Evolutionary conservation across 2,329 filamentous ascomycete genomes (phyloP).

Genomic region (Thelonectria rubi): DNA sequence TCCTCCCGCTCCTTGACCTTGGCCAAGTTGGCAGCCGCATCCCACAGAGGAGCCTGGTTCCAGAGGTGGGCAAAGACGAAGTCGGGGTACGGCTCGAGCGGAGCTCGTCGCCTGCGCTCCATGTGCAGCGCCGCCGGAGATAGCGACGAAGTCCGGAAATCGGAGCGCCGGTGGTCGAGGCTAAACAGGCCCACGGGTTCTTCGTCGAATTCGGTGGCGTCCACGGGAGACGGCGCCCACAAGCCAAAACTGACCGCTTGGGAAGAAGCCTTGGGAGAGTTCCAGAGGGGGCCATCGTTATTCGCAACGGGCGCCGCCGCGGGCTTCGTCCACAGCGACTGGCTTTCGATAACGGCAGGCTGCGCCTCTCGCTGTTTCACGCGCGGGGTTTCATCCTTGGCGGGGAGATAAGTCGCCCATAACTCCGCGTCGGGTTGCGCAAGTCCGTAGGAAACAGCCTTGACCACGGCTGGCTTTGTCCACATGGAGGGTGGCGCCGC

Average conservation of each 20-base stretch:
- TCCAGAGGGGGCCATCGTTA: slow-evolving; percentile 34
- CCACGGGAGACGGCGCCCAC: slow-evolving; percentile 32
- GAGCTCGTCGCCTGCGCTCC: slow-evolving; percentile 32
- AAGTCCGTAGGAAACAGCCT: slow-evolving; percentile 40
- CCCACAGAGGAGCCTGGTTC: slow-evolving; percentile 42
- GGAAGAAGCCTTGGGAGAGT: slow-evolving; percentile 27
- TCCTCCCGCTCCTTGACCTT: slow-evolving; percentile 32
- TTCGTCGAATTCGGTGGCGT: slow-evolving; percentile 24
- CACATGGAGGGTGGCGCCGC: slow-evolving; percentile 36
- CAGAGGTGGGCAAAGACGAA: slow-evolving; percentile 37
- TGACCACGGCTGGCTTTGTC: slow-evolving; percentile 28
- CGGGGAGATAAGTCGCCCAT: slow-evolving; percentile 40
- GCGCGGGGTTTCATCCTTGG: slow-evolving; percentile 33
- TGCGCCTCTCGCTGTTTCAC: slow-evolving; percentile 39
- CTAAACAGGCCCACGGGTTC: slow-evolving; percentile 40
- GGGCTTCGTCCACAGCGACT: slow-evolving; percentile 36
- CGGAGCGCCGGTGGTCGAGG: slow-evolving; percentile 38
- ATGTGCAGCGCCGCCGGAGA: slow-evolving; percentile 37
- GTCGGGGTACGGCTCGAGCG: slow-evolving; percentile 33
- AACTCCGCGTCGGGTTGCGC: slow-evolving; percentile 44
- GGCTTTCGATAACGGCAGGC: slow-evolving; percentile 34
- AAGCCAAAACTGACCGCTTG: slow-evolving; percentile 36
- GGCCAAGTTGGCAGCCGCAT: slow-evolving; percentile 32
- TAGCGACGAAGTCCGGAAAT: slow-evolving; percentile 37
- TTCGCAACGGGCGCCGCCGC: slow-evolving; percentile 26